Evolutionary conservation across 441 rosid species (phyloP).

Genomic region (Hura crepitans): DNA sequence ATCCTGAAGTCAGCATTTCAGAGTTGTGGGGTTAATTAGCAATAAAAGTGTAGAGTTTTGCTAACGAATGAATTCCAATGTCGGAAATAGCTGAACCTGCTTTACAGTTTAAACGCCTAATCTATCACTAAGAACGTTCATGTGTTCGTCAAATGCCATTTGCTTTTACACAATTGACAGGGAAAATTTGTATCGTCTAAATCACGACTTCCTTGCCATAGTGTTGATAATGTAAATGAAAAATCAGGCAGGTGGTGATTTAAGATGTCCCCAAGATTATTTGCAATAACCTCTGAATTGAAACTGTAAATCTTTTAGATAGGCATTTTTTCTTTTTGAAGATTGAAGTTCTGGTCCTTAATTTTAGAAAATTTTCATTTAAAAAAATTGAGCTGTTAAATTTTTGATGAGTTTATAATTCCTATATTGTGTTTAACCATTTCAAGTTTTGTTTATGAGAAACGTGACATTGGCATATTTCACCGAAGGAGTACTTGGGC

Average conservation of each 20-base stretch:
- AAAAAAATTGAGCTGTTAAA: no score
- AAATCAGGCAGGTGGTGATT: not conserved
- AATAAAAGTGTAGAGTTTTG: not conserved
- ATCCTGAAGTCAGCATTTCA: constrained; percentile 46
- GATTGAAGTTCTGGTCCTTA: no score
- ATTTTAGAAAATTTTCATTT: no score
- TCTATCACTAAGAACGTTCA: not conserved
- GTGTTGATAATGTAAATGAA: constrained; percentile 4
- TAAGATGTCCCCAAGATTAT: not conserved
- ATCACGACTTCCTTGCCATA: not conserved
- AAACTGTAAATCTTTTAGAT: constrained; percentile 20
- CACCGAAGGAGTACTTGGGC: not conserved
- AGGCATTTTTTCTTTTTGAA: not conserved
- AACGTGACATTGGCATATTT: no score
- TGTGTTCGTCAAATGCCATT: not conserved
- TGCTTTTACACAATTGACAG: not conserved
- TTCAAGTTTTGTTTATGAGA: no score
- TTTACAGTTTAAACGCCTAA: constrained; percentile 8
- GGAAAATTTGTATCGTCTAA: not conserved
- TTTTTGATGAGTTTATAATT: no score
- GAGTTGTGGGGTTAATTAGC: constrained; percentile 46
- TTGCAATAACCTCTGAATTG: not conserved
- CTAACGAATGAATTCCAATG: not conserved
- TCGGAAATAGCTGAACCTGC: not conserved
- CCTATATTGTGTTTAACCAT: no score